Evolutionary conservation across 805 yeast species (phyloP), one percentile per base, ranked within the genome.

Genomic region (Yarrowia porcina): DNA sequence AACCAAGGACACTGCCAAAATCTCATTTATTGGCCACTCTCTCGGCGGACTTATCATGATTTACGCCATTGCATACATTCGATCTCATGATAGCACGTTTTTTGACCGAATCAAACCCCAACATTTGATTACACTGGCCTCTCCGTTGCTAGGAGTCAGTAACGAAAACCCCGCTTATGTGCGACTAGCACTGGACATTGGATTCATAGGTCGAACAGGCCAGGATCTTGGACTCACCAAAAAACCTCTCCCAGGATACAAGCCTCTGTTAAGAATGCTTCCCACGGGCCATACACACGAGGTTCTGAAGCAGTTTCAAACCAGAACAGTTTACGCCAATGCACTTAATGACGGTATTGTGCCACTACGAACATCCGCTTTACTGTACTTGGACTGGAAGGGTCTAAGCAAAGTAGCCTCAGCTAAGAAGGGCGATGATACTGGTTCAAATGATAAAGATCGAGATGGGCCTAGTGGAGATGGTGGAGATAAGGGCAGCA

Each of bases 261-360:
- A 81, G 67, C 96, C 97, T 0, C 73, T 94, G 13, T 75, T 94
- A 41, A 84, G 89, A 65, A 75, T 89, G 25, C 76, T 93, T 4
- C 96, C 97, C 0, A 79, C 87, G 1, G 86, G 88, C 6, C 89
- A 92, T 2, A 87, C 93, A 0, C 85, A 87, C 65, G 75, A 74
- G 35, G 78, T 88, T 0, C 79, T 93, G 64, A 81, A 82, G 64
- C 74, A 75, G 64, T 93, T 94, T 74, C 72, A 79, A 42, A 76
- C 87, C 65, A 79, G 97, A 66, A 90, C 97, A 0, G 76, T 88
- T 0, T 94, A 94, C 73, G 97, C 98, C 0, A 94, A 94, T 74
- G 86, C 89, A 0, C 79, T 89, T 18, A 87, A 94, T 73, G 99
- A 94, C 75, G 99, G 99, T 2, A 91, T 94, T 61, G 99, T 94